Base-by-base conservation (phyloP, 2,329 filamentous ascomycete species). In the Venturia aucupariae region DNA sequence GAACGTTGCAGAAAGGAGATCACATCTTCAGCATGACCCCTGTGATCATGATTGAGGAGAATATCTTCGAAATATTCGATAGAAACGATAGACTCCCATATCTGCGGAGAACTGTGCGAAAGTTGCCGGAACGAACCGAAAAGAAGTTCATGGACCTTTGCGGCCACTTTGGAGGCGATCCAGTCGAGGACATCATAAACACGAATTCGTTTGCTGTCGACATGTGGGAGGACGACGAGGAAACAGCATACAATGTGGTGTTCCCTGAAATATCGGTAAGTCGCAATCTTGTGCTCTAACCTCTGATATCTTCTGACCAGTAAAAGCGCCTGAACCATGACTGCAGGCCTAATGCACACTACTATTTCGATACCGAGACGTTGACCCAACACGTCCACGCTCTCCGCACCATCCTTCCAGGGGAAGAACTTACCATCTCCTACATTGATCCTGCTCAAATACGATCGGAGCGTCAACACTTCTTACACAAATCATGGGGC, bases 341-440 rank as follows among this genome's bases (percentile, higher is more conserved):
- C 64, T 78, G 77, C 65, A 71, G 72, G n/a, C 77, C 76, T 27
- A 78, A 77, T 67, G 73, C 71, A 46, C 73, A 71, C 22, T 77
- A 76, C 67, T 74, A 74, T 59, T 75, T 76, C 61, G 74, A 77
- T 64, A 68, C 72, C 13, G 65, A 65, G 5, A 75, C 74, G 0
- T 69, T 79, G 30, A 70, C 71, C 19, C 76, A 78, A 30, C 72
- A 72, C 13, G 72, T 77, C 8, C 71, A 74, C 38, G 75, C 77
- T 1, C 72, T 75, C 0, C 68, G 73, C 17, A 74, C 75, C 46
- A 76, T 79, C 42, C 63, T 69, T 13, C 70, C 71, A 1, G 77
- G 76, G 0, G 77, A 79, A 66, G 77, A 79, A 67, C 71, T 79
- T 10, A 78, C 75, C 8, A 71, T 78, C 39, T 73, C 74, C 27